A percentile compares a stretch with the other conserved stretches of the same genome.
These are phyloP conservation scores for Priceomyces haplophilus DNA, from an alignment of 805 yeast species.

Conservation along the genomic window DNA sequence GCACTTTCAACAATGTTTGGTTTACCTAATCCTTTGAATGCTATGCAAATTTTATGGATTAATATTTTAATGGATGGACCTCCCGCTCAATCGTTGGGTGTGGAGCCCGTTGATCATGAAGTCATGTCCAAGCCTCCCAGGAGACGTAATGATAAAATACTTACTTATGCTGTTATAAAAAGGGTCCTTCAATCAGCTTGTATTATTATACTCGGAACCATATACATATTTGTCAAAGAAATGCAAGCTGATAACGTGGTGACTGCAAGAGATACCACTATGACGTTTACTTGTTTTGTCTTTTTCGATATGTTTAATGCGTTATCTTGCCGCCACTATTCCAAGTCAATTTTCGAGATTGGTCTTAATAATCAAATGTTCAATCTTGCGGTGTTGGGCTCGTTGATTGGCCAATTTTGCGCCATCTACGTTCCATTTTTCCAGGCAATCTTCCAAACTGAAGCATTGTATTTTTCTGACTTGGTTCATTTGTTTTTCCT, in stretches of 20 bases:
- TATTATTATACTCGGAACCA: slow-evolving; percentile 80
- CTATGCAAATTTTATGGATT: slow-evolving; percentile 98
- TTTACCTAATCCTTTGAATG: slow-evolving; percentile 90
- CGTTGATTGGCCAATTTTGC: slow-evolving; percentile 84
- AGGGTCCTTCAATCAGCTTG: slow-evolving; percentile 75
- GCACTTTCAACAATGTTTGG: slow-evolving; percentile 85
- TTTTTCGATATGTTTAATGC: slow-evolving; percentile 97
- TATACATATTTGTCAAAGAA: slow-evolving; percentile 80
- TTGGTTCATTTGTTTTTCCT: slow-evolving; percentile 57
- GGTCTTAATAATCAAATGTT: slow-evolving; percentile 88
- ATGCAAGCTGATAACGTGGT: slow-evolving; percentile 73
- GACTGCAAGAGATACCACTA: slow-evolving; percentile 94
- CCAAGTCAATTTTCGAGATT: slow-evolving; percentile 77
- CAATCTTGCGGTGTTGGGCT: slow-evolving; percentile 86
- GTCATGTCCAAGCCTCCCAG: slow-evolving; percentile 98
- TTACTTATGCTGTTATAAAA: slow-evolving; percentile 64
- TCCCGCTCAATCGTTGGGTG: slow-evolving; percentile 96
- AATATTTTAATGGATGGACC: slow-evolving; percentile 99
- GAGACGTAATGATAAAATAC: slow-evolving; percentile 76
- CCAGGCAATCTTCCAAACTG: slow-evolving; percentile 92
- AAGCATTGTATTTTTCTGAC: slow-evolving; percentile 74
- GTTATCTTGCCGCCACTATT: slow-evolving; percentile 81
- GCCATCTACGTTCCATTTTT: slow-evolving; percentile 93
- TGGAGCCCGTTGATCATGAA: slow-evolving; percentile 94
- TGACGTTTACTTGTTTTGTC: slow-evolving; percentile 98